Evolutionary conservation across 306 rosid genomes (phyloP).

Genomic region (Argentina anserina): DNA sequence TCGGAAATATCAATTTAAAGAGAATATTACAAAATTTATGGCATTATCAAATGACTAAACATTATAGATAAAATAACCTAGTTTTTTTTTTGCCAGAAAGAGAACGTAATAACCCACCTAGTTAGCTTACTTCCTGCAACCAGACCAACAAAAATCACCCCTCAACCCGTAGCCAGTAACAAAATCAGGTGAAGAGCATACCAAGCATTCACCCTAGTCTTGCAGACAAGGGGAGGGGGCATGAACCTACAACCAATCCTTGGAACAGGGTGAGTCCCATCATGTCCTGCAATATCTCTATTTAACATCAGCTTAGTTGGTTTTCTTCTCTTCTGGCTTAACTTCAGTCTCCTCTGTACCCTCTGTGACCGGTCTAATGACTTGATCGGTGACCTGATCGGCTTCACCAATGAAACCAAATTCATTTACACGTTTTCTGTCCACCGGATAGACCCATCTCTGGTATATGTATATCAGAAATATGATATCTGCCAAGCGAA

Average conservation of each 20-base stretch:
- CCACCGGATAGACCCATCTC: conserved; percentile 92
- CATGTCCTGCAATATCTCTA: conserved; percentile 24
- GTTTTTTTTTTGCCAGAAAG: not conserved
- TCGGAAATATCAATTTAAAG: not conserved
- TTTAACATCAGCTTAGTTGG: conserved; percentile 56
- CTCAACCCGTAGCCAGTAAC: not conserved
- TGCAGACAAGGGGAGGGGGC: not conserved
- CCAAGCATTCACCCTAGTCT: not conserved
- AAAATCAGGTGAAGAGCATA: not conserved
- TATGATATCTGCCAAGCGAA: conserved; percentile 73
- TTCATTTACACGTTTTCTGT: conserved; percentile 86
- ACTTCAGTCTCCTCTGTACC: conserved; percentile 35
- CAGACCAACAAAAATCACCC: not conserved
- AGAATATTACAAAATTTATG: not conserved
- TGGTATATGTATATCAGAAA: conserved; percentile 80
- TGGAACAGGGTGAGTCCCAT: conserved; percentile 23
- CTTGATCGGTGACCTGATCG: not conserved
- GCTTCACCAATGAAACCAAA: conserved; percentile 87
- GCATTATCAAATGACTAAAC: not conserved
- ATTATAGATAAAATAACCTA: not conserved
- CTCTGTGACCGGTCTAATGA: conserved; percentile 33
- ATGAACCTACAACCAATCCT: not conserved
- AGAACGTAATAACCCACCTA: not conserved
- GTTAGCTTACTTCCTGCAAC: conserved; percentile 2
- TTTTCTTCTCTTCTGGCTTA: conserved; percentile 84